Percentiles rank a stretch among this genome's conserved stretches.
These are phyloP conservation scores for Candida glucosophila DNA, from an alignment of 1,139 yeast genomes.

Conservation along the genomic window DNA sequence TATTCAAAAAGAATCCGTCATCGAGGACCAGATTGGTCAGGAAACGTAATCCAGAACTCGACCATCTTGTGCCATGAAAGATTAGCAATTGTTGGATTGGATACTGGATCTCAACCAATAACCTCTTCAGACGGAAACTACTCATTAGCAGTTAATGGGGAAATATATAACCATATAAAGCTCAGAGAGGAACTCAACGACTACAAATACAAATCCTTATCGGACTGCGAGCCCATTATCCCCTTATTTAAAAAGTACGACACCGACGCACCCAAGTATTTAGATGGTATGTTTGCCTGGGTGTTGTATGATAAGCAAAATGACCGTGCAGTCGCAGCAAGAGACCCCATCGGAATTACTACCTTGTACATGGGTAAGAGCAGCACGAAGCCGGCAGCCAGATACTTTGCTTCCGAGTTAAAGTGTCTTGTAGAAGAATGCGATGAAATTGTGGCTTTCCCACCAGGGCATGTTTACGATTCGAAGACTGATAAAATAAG, in stretches of 20 bases:
- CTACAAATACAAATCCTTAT: conserved; percentile 74
- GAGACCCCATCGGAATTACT: conserved; percentile 97
- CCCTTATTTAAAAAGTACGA: conserved; percentile 85
- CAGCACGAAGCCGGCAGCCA: conserved; percentile 60
- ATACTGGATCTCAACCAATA: conserved; percentile 97
- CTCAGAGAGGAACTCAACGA: conserved; percentile 66
- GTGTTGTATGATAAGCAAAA: conserved; percentile 75
- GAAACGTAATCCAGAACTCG: conserved; percentile 69
- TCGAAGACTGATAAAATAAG: conserved; percentile 78
- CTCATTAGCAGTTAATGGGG: conserved; percentile 88
- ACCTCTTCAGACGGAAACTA: conserved; percentile 67
- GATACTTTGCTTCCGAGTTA: conserved; percentile 88
- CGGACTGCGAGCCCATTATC: conserved; percentile 96
- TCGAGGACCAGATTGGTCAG: conserved; percentile 99
- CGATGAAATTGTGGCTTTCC: conserved; percentile 88
- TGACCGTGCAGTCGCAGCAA: conserved; percentile 90
- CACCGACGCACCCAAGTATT: conserved; percentile 79
- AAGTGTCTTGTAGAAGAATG: conserved; percentile 92
- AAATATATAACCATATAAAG: conserved; percentile 92
- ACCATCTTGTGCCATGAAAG: conserved; percentile 90
- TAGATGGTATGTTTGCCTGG: conserved; percentile 98
- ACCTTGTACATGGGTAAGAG: conserved; percentile 91
- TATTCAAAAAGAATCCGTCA: conserved; percentile 90
- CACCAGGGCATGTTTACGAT: conserved; percentile 97
- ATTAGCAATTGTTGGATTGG: conserved; percentile 91